Conservation (phyloP, 2,329 filamentous ascomycete genomes). For the Verticillium longisporum region DNA sequence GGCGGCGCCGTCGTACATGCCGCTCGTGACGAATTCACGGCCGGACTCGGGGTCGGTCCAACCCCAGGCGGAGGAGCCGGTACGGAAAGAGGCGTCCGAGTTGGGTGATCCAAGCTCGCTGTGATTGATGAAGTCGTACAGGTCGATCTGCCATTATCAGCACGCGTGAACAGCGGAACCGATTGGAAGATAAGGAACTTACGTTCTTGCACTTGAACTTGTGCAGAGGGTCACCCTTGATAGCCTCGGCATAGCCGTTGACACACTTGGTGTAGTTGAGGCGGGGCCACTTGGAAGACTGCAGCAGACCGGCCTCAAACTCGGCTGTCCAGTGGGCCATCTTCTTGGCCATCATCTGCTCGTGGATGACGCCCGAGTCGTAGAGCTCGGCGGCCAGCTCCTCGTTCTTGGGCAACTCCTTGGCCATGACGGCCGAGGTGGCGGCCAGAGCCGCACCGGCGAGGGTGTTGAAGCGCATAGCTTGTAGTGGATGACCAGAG, state of each 20-base stretch:
- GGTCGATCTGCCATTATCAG: slow-evolving; percentile 27
- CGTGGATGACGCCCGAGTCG: slow-evolving; percentile 11
- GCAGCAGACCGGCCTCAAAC: slow-evolving; percentile 5
- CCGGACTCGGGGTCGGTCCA: slow-evolving; percentile 31
- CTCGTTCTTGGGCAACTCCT: slow-evolving; percentile 10
- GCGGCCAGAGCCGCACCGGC: slow-evolving; percentile 7
- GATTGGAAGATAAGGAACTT: not conserved
- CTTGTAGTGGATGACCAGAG: not conserved
- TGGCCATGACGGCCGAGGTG: slow-evolving; percentile 7
- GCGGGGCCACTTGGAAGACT: slow-evolving; percentile 9
- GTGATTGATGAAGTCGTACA: slow-evolving; percentile 47
- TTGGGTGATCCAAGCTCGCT: slow-evolving; percentile 35
- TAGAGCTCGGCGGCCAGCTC: slow-evolving; percentile 9
- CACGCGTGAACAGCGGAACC: not conserved
- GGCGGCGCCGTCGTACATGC: slow-evolving; percentile 28
- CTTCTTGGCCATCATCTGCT: slow-evolving; percentile 11
- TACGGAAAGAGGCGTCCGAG: slow-evolving; percentile 8
- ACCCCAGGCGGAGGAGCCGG: slow-evolving; percentile 26
- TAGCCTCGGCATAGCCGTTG: slow-evolving; percentile 9
- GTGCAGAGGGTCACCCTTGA: slow-evolving; percentile 10
- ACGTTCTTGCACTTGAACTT: slow-evolving; percentile 20
- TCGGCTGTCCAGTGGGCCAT: slow-evolving; percentile 6
- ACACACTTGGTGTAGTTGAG: slow-evolving; percentile 11
- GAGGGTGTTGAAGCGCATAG: slow-evolving; percentile 12
- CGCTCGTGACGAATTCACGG: slow-evolving; percentile 27